Percentiles rank a stretch among this genome's conserved stretches.
Evolutionary conservation across 2,329 filamentous ascomycete species (phyloP).

Genomic region (Pseudogymnoascus sp.): DNA sequence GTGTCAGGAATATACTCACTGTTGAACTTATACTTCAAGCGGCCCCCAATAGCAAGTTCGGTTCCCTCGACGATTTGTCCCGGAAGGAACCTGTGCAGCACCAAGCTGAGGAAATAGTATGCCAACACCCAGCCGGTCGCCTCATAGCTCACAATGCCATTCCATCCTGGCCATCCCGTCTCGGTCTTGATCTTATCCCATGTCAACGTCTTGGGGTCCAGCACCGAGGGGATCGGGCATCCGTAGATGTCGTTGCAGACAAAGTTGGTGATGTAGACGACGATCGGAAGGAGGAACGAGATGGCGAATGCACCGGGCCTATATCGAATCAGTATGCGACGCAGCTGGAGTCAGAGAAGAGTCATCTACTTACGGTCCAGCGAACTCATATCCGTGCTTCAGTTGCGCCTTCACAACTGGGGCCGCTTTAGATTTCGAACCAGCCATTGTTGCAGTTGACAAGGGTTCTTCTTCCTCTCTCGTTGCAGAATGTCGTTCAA

Average conservation of each 20-base stretch:
- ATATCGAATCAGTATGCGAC: slow-evolving; percentile 12
- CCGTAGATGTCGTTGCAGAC: slow-evolving; percentile 88
- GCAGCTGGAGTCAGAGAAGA: not conserved
- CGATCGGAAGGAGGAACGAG: slow-evolving; percentile 68
- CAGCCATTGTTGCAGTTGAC: not conserved
- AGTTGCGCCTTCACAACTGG: slow-evolving; percentile 17
- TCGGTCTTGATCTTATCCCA: slow-evolving; percentile 67
- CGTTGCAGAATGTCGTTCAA: not conserved
- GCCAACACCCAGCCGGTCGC: slow-evolving; percentile 62
- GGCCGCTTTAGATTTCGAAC: slow-evolving; percentile 14
- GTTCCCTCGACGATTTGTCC: slow-evolving; percentile 63
- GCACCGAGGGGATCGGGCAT: slow-evolving; percentile 75
- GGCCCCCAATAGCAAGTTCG: slow-evolving; percentile 59
- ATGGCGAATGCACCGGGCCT: slow-evolving; percentile 71
- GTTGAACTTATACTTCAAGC: slow-evolving; percentile 75
- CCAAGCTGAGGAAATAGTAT: slow-evolving; percentile 69
- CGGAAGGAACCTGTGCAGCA: slow-evolving; percentile 69
- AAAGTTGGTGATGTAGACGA: slow-evolving; percentile 73
- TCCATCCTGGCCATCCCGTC: slow-evolving; percentile 73
- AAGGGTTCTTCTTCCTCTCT: not conserved
- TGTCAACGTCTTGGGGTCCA: slow-evolving; percentile 62
- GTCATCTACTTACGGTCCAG: slow-evolving; percentile 24
- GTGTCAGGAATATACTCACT: slow-evolving; percentile 35
- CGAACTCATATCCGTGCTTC: slow-evolving; percentile 28
- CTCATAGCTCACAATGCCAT: slow-evolving; percentile 60